Evolutionary conservation across 2,329 filamentous ascomycete genomes (phyloP).

Genomic region (Aureobasidium vineae): DNA sequence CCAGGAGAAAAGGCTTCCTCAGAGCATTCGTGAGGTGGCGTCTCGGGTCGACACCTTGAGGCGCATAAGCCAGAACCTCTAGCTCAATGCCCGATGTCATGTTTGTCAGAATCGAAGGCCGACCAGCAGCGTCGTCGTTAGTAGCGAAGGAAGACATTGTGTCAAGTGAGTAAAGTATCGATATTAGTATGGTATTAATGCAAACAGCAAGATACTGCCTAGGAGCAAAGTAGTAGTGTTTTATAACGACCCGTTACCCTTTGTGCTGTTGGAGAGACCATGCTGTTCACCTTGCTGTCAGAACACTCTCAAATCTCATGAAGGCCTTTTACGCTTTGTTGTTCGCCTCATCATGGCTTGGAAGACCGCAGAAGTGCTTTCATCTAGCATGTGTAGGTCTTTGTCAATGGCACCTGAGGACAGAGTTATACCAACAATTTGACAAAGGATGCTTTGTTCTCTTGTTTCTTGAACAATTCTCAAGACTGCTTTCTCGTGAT

Average conservation of each 20-base stretch:
- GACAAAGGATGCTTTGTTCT: neutral
- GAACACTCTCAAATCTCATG: neutral
- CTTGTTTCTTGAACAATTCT: neutral
- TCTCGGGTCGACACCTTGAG: neutral
- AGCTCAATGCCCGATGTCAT: constrained; percentile 6
- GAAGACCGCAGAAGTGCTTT: neutral
- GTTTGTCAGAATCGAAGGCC: neutral
- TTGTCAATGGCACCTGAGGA: neutral
- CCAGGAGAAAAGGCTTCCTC: neutral
- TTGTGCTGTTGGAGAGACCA: neutral
- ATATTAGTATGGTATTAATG: neutral
- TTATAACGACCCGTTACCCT: no score
- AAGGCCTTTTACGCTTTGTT: neutral
- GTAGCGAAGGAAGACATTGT: neutral
- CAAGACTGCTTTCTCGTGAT: no score
- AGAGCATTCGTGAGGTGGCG: neutral
- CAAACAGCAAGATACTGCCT: neutral
- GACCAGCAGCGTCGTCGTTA: neutral
- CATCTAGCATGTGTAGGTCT: neutral
- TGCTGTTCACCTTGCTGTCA: neutral
- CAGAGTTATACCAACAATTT: neutral
- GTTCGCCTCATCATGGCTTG: neutral
- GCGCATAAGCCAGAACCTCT: neutral
- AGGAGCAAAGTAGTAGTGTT: neutral
- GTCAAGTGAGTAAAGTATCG: neutral